Percentiles rank a stretch among this genome's conserved stretches.
Evolutionary conservation across 2,329 filamentous ascomycete genomes (phyloP).

Genomic region (Graphium sp.): DNA sequence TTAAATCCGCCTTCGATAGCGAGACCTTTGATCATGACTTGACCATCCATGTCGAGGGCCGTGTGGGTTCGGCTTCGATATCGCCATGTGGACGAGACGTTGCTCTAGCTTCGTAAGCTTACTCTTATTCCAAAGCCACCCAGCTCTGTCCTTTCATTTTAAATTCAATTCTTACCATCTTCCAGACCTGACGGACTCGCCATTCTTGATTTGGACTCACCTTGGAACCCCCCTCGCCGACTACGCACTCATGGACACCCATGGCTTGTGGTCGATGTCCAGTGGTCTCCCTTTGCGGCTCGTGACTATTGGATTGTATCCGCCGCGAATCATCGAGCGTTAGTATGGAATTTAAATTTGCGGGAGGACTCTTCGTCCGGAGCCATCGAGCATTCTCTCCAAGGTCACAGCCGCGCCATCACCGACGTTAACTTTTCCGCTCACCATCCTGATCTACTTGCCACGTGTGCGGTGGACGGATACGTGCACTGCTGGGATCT

Average conservation of each 20-base stretch:
- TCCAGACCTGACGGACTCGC: constrained; percentile 64
- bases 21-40: constrained; percentile 76
- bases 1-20: constrained; percentile 63
- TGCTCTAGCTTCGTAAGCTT: constrained; percentile 59
- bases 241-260: constrained; percentile 67
- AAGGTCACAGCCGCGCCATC: constrained; percentile 71
- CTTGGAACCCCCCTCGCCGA: constrained; percentile 71
- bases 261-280: constrained; percentile 93
- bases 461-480: constrained; percentile 83
- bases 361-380: constrained; percentile 53
- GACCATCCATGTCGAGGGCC: constrained; percentile 65
- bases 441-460: constrained; percentile 74
- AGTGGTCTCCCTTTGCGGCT: constrained; percentile 87
- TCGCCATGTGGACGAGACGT: constrained; percentile 83
- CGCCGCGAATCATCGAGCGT: constrained; percentile 83
- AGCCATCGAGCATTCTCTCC: constrained; percentile 72
- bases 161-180: constrained; percentile 1
- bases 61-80: constrained; percentile 81
- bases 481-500: constrained; percentile 91
- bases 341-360: constrained; percentile 84
- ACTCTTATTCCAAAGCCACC: constrained; percentile 8
- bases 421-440: constrained; percentile 95
- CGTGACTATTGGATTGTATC: constrained; percentile 89
- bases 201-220: constrained; percentile 82
- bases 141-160: not conserved